phyloP scores from a whole-genome alignment of 441 rosid species.

The Brassica balearica region DNA sequence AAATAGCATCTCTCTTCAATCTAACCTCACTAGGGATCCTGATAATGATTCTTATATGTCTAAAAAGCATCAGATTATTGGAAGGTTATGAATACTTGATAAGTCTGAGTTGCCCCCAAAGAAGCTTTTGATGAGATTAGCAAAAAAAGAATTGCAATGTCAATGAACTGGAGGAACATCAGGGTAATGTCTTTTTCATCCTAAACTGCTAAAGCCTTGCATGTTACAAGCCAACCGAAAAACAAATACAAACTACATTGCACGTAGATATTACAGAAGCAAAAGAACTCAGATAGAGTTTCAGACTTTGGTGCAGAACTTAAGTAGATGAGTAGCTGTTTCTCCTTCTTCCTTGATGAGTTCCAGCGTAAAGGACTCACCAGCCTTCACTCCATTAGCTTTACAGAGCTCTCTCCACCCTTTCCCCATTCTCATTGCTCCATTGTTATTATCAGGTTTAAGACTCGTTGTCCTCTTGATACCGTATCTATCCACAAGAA shows the following conservation, averaged over 20 bases:
- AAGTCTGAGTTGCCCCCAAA: too few species aligned
- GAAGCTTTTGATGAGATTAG: too few species aligned
- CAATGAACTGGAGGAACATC: neutral
- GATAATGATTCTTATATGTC: too few species aligned
- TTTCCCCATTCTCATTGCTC: constrained; percentile 26
- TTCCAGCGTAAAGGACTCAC: constrained; percentile 26
- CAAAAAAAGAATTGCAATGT: too few species aligned
- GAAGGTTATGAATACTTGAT: too few species aligned
- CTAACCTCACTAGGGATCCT: too few species aligned
- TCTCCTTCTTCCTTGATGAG: constrained; percentile 15
- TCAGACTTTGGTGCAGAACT: constrained; percentile 19
- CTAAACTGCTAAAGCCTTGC: neutral
- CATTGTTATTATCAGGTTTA: neutral
- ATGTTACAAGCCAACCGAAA: neutral
- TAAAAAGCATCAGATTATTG: too few species aligned
- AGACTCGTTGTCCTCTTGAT: constrained; percentile 6
- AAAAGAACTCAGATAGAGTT: constrained; percentile 4
- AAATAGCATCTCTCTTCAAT: too few species aligned
- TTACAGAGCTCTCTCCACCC: constrained; percentile 38
- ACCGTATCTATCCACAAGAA: constrained; percentile 25
- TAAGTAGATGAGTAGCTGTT: constrained; percentile 26
- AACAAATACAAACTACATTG: neutral
- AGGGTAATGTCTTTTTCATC: neutral
- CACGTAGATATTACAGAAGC: neutral
- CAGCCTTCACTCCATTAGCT: constrained; percentile 17